A percentile compares a stretch with the other conserved stretches of the same genome.
Conservation (phyloP, 305 asterid genomes). For the Fraxinus ornus region DNA sequence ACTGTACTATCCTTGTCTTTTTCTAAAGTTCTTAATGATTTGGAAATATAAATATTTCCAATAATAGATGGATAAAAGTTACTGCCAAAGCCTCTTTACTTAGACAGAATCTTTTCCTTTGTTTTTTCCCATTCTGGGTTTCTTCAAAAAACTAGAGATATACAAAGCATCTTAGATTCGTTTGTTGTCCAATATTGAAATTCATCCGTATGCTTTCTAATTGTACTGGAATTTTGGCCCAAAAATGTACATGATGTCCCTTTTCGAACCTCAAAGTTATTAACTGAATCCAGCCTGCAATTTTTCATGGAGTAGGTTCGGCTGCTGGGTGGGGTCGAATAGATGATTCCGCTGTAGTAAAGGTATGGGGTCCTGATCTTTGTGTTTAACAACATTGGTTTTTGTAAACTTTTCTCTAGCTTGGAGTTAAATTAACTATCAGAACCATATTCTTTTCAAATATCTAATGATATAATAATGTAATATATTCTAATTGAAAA, state of each 20-base stretch:
- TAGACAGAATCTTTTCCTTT: neutral
- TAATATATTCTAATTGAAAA: slow-evolving; percentile 1
- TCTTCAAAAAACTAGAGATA: neutral
- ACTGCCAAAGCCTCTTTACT: neutral
- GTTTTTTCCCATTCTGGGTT: neutral
- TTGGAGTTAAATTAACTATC: slow-evolving; percentile 12
- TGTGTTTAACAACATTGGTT: slow-evolving; percentile 12
- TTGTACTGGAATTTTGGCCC: neutral
- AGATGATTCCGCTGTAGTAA: slow-evolving; percentile 93
- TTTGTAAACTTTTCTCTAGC: neutral
- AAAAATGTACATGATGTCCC: slow-evolving; percentile 3
- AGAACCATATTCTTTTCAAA: neutral
- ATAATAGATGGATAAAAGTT: neutral
- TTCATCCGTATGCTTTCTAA: neutral
- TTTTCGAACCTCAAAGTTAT: slow-evolving; percentile 18
- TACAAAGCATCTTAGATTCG: neutral
- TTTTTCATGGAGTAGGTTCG: slow-evolving; percentile 62
- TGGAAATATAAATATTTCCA: slow-evolving; percentile 1
- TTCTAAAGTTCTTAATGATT: neutral
- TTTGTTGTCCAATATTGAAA: slow-evolving; percentile 7
- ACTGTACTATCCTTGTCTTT: neutral
- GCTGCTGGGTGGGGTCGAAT: slow-evolving; percentile 99
- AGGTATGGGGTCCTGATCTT: slow-evolving; percentile 52
- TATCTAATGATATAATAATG: slow-evolving; percentile 8
- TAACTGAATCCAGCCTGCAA: slow-evolving; percentile 12